Base-by-base conservation (phyloP, 2,329 filamentous ascomycete genomes). In the Aphanoascus verrucosus region DNA sequence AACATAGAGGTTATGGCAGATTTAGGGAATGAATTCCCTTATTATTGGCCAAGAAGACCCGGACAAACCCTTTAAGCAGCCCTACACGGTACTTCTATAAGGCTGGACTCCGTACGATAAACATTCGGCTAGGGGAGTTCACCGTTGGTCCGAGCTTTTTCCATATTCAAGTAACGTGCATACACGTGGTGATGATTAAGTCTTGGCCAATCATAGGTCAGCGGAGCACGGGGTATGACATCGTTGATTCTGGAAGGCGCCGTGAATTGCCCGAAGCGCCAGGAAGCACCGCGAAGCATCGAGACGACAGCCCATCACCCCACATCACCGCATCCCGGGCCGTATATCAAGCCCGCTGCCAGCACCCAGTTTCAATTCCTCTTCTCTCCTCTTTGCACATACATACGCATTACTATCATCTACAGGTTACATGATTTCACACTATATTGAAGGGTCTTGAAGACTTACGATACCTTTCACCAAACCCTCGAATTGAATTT, bases 211-310 rank as follows among this genome's bases (percentile, higher is more conserved):
- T 19, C 15, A 20, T 19, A 20, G 23, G 7, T 3, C n/a, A n/a
- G n/a, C 17, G n/a, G 14, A 15, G 14, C 46, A 50, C 41, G 38
- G 45, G 52, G 17, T 17, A 54, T 54, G 47, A 54, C 34, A 41
- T 54, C 35, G 51, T 38, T 40, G 19, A 44, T 44, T 49, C 52
- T 43, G 20, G 51, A 43, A 43, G 14, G 32, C 46, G 17, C 45
- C 20, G 45, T 8, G 17, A 42, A 20, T 15, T 54, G 20, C 52
- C 46, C n/a, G 52, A 54, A 54, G 38, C 38, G 31, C 40, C 52
- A 43, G 5, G 46, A 49, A 50, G 19, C 19, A n/a, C 19, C 49
- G 28, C 28, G 52, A 54, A 45, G 12, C 17, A 19, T 17, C 23
- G 14, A 31, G n/a, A 49, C 14, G 23, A 15, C 46, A n/a, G 31